Base-by-base conservation (phyloP, 257 asterid genomes). In the Solanum bulbocastanum region DNA sequence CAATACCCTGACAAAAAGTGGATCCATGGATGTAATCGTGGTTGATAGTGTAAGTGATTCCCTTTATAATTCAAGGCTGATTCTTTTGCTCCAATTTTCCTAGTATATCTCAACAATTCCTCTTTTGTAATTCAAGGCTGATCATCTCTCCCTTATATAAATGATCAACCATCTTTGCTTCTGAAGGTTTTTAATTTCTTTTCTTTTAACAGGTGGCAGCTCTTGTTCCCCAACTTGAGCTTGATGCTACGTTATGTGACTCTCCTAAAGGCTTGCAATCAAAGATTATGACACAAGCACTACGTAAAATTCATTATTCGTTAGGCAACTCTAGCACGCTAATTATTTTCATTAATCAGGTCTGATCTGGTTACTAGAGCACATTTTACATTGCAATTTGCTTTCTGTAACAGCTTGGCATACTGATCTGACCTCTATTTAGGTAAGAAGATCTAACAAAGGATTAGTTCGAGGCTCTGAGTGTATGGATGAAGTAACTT, bases 281-380 rank as follows among this genome's bases (percentile, higher is more conserved):
- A 6, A 91, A 90, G 91, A 92, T 97, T 85, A 96, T 96, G 98
- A 94, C 94, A 20, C 95, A 94, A 92, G 99, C 99, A 88, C 94
- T 97, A 25, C 91, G 99, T 39, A 97, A 94, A 90, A 96, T 96
- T 87, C 93, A 92, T 90, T 96, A 91, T 91, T 97, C 99, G 5
- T 92, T 90, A 69, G 94, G 98, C 94, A 92, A 94, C 89, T 96
- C 98, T n/a, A 89, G 82, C 74, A 94, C 99, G 52, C 96, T 97
- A 87, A 94, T 97, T 90, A 88, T 97, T 87, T 97, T 96, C 88
- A 90, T 96, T 88, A 97, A 97, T 92, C 99, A 97, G 98, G 99
- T 96, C 49, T 49, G 90, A 8, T 87, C 84, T 88, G 86, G 76
- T 87, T 65, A 87, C 83, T 88, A 49, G 58, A 88, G 71, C 66